phyloP scores from a whole-genome alignment of 768 basidiomycete species.

The Pulveroboletus sp. region DNA sequence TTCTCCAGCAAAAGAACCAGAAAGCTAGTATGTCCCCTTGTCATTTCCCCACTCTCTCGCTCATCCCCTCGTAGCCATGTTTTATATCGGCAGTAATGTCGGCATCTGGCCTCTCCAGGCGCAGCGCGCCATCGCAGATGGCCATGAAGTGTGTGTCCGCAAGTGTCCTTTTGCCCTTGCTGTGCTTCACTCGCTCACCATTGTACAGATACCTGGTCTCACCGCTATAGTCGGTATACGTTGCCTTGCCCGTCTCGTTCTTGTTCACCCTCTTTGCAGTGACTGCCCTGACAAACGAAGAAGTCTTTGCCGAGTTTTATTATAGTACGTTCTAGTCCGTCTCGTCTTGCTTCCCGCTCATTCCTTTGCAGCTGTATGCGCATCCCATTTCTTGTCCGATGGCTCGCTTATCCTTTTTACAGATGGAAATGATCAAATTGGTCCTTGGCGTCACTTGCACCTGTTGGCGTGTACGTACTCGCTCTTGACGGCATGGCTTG shows the following conservation, averaged over 20 bases:
- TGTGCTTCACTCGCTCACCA: neutral
- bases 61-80: neutral
- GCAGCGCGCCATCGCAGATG: constrained; percentile 50
- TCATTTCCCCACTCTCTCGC: neutral
- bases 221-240: constrained; percentile 43
- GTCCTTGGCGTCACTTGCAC: constrained; percentile 55
- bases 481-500: neutral
- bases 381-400: no score
- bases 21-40: constrained; percentile 43
- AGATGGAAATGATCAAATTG: constrained; percentile 54
- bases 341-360: neutral
- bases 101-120: constrained; percentile 56
- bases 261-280: constrained; percentile 30
- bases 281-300: constrained; percentile 57
- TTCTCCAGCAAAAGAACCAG: constrained; percentile 42
- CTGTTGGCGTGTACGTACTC: constrained; percentile 51
- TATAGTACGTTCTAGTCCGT: constrained; percentile 48
- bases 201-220: constrained; percentile 30
- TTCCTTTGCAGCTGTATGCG: constrained; percentile 23
- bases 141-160: constrained; percentile 63
- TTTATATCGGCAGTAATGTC: constrained; percentile 42
- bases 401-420: neutral
- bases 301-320: constrained; percentile 77
- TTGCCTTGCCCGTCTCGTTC: accelerated
- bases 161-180: constrained; percentile 27